These are phyloP conservation scores for Erythrophleum fordii DNA, from an alignment of 306 rosid genomes.

Conservation along the genomic window DNA sequence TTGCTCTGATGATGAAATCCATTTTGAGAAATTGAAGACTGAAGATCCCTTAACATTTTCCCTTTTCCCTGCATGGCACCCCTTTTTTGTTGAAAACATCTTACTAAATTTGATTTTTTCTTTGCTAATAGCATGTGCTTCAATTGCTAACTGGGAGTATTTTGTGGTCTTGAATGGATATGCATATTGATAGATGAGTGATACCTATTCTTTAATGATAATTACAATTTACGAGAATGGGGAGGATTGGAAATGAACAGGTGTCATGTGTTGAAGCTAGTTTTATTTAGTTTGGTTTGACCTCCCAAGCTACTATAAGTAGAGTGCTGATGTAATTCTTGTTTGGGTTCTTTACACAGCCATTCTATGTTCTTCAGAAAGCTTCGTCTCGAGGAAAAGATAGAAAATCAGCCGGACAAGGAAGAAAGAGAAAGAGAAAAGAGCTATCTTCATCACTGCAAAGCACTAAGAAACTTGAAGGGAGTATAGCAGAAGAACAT, in stretches of 20 bases:
- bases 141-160: neutral
- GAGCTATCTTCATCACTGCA: constrained; percentile 50
- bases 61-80: neutral
- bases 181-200: neutral
- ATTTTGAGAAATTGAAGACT: neutral
- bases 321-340: constrained; percentile 35
- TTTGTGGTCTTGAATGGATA: neutral
- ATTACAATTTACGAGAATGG: neutral
- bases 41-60: neutral
- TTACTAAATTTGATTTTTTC: neutral
- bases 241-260: constrained; percentile 1
- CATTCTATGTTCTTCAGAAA: constrained; percentile 78
- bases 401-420: constrained; percentile 44
- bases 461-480: constrained; percentile 43
- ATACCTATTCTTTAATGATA: constrained; percentile 8
- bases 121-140: neutral
- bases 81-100: neutral
- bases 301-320: neutral
- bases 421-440: constrained; percentile 54
- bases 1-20: neutral
- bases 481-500: constrained; percentile 39
- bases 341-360: constrained; percentile 47
- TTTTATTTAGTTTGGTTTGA: constrained; percentile 21
- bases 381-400: constrained; percentile 52
- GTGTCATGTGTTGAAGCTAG: neutral